Evolutionary conservation across 2,329 filamentous ascomycete genomes (phyloP), one percentile per base, ranked within the genome.

Genomic region (Camillea tinctor): DNA sequence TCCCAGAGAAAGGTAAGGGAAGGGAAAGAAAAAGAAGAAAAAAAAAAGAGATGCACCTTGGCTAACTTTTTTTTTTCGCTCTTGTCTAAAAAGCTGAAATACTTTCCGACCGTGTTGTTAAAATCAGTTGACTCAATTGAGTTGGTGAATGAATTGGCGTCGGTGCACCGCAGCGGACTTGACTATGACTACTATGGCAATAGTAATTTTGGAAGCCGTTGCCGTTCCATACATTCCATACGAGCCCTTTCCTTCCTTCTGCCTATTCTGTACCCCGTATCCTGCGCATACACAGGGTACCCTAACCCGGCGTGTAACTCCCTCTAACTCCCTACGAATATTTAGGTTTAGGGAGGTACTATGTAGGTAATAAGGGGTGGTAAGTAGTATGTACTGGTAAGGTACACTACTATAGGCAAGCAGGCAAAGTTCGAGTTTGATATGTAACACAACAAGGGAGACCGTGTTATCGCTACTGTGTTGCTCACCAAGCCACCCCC

Each of bases 71-170:
- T n/a, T 50, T 52, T 52, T 52, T 26, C 22, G 36, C 36, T 11
- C 36, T 6, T 15, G 36, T 44, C 36, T 44, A 7, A 44, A 44
- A 44, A 44, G 36, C 36, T 44, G 36, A 44, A 44, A 44, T 44
- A 15, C 4, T 5, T 44, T 15, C 36, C 36, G 36, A 7, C 36
- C 36, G 36, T 44, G 15, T 44, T 44, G 36, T n/a, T 44, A 26
- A 63, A 50, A 54, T 51, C 61, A 60, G 63, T 58, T 52, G 60
- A 60, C 62, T 60, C 60, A 55, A 44, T 44, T 44, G 36, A 44
- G 36, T 44, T 44, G 36, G 36, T 44, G 36, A 44, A 44, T 44
- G 36, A 44, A 44, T 44, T 44, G 36, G 36, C 36, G 36, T 44
- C 36, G 36, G 36, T 44, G 36, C 36, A 44, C 36, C 15, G 11